phyloP scores from a whole-genome alignment of 1,139 yeast species.

The Hyphopichia fennica region DNA sequence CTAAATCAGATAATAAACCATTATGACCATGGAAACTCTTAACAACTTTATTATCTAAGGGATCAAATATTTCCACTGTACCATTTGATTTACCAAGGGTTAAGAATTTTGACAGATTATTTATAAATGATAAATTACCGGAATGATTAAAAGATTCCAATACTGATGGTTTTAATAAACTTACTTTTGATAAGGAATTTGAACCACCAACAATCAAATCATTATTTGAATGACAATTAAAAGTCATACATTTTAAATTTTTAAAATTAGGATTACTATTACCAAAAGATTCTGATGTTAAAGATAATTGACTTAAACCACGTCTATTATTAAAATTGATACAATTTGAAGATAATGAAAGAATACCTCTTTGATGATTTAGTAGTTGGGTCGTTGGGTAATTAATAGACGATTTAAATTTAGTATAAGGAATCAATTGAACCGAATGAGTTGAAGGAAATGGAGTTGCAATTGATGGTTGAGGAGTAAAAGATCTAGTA shows the following conservation, averaged over 20 bases:
- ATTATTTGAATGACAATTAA: constrained; percentile 32
- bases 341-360: constrained; percentile 54
- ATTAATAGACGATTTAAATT: constrained; percentile 46
- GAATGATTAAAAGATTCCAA: constrained; percentile 21
- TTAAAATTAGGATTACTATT: constrained; percentile 29
- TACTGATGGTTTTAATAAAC: constrained; percentile 54
- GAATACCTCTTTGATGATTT: constrained; percentile 56
- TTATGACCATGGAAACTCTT: constrained; percentile 72
- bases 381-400: constrained; percentile 50
- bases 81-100: constrained; percentile 73
- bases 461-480: constrained; percentile 16
- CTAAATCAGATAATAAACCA: constrained; percentile 75
- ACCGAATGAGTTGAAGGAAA: constrained; percentile 7
- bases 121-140: constrained; percentile 35
- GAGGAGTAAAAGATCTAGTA: constrained; percentile 31
- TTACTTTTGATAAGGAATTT: constrained; percentile 53
- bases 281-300: constrained; percentile 29
- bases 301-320: constrained; percentile 48
- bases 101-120: constrained; percentile 40
- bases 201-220: constrained; percentile 39
- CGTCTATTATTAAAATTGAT: constrained; percentile 57
- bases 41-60: constrained; percentile 52
- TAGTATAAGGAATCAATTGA: constrained; percentile 48
- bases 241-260: constrained; percentile 38
- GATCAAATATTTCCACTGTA: constrained; percentile 74